Percentiles rank a stretch among this genome's conserved stretches.
Conservation (phyloP, 2,329 filamentous ascomycete species). For the Camptophora hylomeconis region DNA sequence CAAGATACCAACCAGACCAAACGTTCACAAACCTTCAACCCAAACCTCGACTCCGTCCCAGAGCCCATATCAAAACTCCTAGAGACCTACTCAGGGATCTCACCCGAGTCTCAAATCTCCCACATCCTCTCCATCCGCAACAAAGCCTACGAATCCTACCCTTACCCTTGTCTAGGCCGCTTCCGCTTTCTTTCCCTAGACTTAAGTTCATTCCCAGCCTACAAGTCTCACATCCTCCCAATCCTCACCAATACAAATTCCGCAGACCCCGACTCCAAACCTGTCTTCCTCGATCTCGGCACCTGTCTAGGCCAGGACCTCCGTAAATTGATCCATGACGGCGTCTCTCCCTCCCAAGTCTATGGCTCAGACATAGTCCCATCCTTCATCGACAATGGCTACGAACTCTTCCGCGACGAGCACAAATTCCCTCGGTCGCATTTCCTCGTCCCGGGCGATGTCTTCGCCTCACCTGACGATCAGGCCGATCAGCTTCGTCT, state of each 20-base stretch:
- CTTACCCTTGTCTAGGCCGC: slow-evolving; percentile 32
- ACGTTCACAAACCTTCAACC: no score
- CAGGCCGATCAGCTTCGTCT: slow-evolving; percentile 8
- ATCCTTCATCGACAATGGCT: slow-evolving; percentile 28
- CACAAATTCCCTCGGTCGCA: slow-evolving; percentile 21
- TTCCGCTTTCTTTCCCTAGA: slow-evolving; percentile 32
- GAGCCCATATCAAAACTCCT: slow-evolving; percentile 9
- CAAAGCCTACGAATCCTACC: slow-evolving; percentile 18
- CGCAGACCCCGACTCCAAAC: neutral
- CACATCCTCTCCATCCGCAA: slow-evolving; percentile 15
- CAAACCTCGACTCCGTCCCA: slow-evolving; percentile 8
- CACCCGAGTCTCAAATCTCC: slow-evolving; percentile 8
- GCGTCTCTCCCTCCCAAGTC: slow-evolving; percentile 36
- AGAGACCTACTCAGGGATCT: slow-evolving; percentile 12
- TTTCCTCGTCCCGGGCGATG: slow-evolving; percentile 25
- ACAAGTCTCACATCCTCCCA: slow-evolving; percentile 14
- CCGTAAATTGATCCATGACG: slow-evolving; percentile 33
- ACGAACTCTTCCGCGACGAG: slow-evolving; percentile 29
- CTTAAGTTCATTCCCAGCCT: slow-evolving; percentile 22
- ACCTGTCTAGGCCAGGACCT: slow-evolving; percentile 33
- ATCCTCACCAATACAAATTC: slow-evolving; percentile 9
- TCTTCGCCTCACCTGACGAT: slow-evolving; percentile 14
- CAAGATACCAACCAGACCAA: no score
- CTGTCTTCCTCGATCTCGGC: slow-evolving; percentile 29
- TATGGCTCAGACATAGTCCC: slow-evolving; percentile 19